These are phyloP conservation scores for Nematocida minor DNA, from an alignment of 371 early-diverging fungal genomes.

Conservation along the genomic window DNA sequence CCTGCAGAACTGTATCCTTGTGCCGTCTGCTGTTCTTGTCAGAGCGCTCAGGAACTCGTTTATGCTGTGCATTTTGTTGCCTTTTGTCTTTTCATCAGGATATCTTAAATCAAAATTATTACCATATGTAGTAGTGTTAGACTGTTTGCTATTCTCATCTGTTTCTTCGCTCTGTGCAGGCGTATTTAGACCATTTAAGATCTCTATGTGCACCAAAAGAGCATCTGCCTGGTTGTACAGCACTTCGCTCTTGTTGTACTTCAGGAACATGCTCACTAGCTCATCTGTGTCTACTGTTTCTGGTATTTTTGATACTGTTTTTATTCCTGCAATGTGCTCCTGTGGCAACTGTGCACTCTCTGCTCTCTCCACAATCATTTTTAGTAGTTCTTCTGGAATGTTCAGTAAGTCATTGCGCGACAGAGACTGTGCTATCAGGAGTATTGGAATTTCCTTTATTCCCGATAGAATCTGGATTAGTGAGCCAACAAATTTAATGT, in stretches of 20 bases:
- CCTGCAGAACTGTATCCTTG: slow-evolving; percentile 18
- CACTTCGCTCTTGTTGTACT: not conserved
- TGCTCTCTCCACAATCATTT: not conserved
- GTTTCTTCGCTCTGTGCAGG: not conserved
- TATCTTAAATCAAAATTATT: not conserved
- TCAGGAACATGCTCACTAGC: not conserved
- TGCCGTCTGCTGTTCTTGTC: not conserved
- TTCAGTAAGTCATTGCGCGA: not conserved
- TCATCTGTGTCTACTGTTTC: not conserved
- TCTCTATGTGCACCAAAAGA: not conserved
- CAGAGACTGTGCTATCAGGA: not conserved
- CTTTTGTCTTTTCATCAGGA: not conserved
- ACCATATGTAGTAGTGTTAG: not conserved
- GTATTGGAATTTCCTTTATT: not conserved
- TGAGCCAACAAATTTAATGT: not conserved
- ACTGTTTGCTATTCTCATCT: not conserved
- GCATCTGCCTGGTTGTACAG: not conserved
- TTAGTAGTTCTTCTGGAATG: not conserved
- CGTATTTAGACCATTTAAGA: not conserved
- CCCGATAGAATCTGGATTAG: not conserved
- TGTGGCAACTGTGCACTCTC: not conserved
- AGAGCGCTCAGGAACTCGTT: not conserved
- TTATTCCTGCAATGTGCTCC: not conserved
- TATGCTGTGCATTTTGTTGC: not conserved
- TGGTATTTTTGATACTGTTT: not conserved